Conservation (phyloP, 1,284 basidiomycete species). For the Fomitopsis schrenkii region DNA sequence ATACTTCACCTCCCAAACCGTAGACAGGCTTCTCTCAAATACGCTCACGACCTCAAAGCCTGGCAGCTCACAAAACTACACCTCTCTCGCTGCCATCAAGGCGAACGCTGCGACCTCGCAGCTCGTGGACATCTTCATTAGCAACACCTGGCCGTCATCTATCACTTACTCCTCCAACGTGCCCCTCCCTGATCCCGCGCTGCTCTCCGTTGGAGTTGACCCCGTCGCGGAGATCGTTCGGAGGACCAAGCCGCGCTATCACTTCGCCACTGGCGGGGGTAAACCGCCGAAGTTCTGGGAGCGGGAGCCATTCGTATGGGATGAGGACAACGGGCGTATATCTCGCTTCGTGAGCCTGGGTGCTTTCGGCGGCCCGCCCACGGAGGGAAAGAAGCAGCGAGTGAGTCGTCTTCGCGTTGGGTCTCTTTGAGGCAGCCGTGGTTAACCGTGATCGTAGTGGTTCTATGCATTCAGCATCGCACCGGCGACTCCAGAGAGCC, state of each 20-base stretch:
- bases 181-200: slow-evolving; percentile 43
- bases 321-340: slow-evolving; percentile 61
- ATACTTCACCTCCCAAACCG: slow-evolving; percentile 64
- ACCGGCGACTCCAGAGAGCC: slow-evolving; percentile 31
- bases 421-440: neutral
- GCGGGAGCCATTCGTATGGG: slow-evolving; percentile 86
- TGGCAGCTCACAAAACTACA: slow-evolving; percentile 39
- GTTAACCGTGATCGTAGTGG: slow-evolving; percentile 42
- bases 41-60: slow-evolving; percentile 47
- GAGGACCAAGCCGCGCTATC: slow-evolving; percentile 71
- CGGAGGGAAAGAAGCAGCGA: slow-evolving; percentile 73
- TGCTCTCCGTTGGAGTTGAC: slow-evolving; percentile 42
- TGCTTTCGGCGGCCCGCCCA: slow-evolving; percentile 69
- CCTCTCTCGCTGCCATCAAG: slow-evolving; percentile 66
- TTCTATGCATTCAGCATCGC: slow-evolving; percentile 75
- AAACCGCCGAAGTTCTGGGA: slow-evolving; percentile 81
- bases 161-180: slow-evolving; percentile 63
- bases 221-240: slow-evolving; percentile 68
- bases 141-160: slow-evolving; percentile 73
- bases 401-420: slow-evolving; percentile 39
- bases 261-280: slow-evolving; percentile 65
- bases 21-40: slow-evolving; percentile 70
- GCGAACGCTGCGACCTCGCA: slow-evolving; percentile 56
- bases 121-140: slow-evolving; percentile 79
- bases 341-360: slow-evolving; percentile 84